Conservation (phyloP, 164 flowering plant genomes). For the Annona squamosa region DNA sequence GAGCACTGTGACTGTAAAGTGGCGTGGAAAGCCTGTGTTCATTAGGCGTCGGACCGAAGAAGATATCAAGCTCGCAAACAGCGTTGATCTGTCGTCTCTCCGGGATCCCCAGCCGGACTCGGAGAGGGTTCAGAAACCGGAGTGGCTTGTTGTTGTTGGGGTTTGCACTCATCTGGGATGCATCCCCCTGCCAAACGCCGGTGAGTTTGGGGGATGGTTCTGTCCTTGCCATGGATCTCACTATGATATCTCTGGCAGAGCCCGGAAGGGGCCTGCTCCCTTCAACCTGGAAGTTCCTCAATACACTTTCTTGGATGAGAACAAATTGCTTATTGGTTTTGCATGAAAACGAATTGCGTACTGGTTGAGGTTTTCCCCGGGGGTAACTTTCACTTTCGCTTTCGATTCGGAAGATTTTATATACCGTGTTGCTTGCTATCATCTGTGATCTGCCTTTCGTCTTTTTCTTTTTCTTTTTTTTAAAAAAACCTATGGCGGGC, state of each 20-base stretch:
- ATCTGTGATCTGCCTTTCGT: too few species aligned
- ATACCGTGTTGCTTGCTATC: too few species aligned
- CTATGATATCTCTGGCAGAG: constrained; percentile 23
- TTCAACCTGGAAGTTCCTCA: constrained; percentile 24
- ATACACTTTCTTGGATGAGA: constrained; percentile 23
- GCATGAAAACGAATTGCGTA: neutral
- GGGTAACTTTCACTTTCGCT: neutral
- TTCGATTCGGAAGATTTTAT: too few species aligned
- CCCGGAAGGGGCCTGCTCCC: constrained; percentile 24
- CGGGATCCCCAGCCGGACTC: constrained; percentile 21
- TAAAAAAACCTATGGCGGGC: too few species aligned
- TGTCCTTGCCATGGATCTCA: constrained; percentile 23
- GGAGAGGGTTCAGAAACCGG: constrained; percentile 20
- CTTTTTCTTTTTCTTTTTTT: too few species aligned
- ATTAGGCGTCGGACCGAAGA: constrained; percentile 22
- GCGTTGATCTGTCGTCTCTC: constrained; percentile 20
- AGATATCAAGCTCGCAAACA: constrained; percentile 18
- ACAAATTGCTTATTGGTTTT: constrained; percentile 15
- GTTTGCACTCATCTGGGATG: constrained; percentile 21
- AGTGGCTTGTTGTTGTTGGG: constrained; percentile 27
- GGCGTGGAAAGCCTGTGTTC: constrained; percentile 27
- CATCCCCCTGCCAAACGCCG: constrained; percentile 22
- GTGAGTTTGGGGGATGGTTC: constrained; percentile 25
- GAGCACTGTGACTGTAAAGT: constrained; percentile 21
- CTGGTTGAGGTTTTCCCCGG: neutral